Conservation (phyloP, 305 asterid genomes). For the Salvia sclarea region DNA sequence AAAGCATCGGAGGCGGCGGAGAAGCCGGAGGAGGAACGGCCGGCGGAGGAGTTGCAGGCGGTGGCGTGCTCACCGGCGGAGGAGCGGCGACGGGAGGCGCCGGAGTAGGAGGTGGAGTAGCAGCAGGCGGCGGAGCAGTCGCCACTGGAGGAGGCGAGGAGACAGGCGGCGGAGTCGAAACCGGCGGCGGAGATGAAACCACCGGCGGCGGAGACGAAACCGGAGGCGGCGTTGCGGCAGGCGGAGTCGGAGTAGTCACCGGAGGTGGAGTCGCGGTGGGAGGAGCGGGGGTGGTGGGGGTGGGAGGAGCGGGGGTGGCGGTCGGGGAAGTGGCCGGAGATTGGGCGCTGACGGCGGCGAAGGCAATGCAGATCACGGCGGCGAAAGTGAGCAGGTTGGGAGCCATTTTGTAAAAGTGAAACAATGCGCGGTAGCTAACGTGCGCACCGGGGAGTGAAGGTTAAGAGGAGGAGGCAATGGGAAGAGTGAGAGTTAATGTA, state of each 20-base stretch:
- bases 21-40: slow-evolving; percentile 50
- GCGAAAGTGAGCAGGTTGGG: slow-evolving; percentile 20
- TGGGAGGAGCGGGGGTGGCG: slow-evolving; percentile 41
- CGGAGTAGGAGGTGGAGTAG: slow-evolving; percentile 40
- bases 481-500: not conserved
- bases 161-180: slow-evolving; percentile 47
- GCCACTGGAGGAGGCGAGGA: slow-evolving; percentile 32
- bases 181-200: slow-evolving; percentile 39
- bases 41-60: slow-evolving; percentile 43
- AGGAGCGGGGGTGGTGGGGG: slow-evolving; percentile 35
- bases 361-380: slow-evolving; percentile 53
- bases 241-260: slow-evolving; percentile 34
- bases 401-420: slow-evolving; percentile 57
- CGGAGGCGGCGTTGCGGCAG: slow-evolving; percentile 40
- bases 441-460: slow-evolving; percentile 30
- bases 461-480: not conserved
- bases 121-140: slow-evolving; percentile 33
- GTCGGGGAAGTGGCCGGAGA: slow-evolving; percentile 49
- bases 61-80: slow-evolving; percentile 40
- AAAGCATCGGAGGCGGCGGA: slow-evolving; percentile 36
- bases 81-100: slow-evolving; percentile 40
- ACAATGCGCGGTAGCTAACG: slow-evolving; percentile 3
- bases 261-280: slow-evolving; percentile 40
- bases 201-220: slow-evolving; percentile 47
- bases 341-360: slow-evolving; percentile 54